Percentiles rank a stretch among this genome's conserved stretches.
phyloP scores from a whole-genome alignment of 2,329 filamentous ascomycete genomes.

The Sporothrix schenckii region DNA sequence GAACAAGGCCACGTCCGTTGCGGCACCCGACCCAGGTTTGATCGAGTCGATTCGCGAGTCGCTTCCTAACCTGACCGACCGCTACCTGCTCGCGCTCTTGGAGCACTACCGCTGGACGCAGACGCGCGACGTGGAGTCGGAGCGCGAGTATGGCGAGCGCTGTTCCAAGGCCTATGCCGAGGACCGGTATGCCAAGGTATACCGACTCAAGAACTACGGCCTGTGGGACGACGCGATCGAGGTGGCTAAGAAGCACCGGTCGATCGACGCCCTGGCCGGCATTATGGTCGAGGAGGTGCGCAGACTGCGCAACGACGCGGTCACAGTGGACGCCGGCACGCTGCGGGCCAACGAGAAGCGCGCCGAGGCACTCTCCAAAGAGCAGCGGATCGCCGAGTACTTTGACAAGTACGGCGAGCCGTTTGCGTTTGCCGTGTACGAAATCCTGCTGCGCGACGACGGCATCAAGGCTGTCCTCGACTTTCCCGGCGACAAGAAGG shows the following conservation, averaged over 20 bases:
- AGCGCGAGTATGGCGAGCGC: constrained; percentile 49
- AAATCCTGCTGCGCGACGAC: constrained; percentile 70
- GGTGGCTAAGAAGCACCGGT: constrained; percentile 61
- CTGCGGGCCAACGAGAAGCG: constrained; percentile 47
- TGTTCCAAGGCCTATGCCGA: constrained; percentile 54
- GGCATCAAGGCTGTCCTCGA: constrained; percentile 70
- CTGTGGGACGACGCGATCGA: constrained; percentile 62
- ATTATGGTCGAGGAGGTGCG: constrained; percentile 59
- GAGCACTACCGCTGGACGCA: constrained; percentile 58
- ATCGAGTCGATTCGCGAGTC: constrained; percentile 53
- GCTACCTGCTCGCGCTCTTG: constrained; percentile 57
- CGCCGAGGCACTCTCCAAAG: constrained; percentile 51
- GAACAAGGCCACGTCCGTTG: constrained; percentile 34
- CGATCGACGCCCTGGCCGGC: constrained; percentile 59
- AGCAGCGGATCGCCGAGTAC: constrained; percentile 52
- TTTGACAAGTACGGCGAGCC: constrained; percentile 67
- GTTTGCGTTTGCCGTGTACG: constrained; percentile 78
- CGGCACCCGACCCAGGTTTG: constrained; percentile 45
- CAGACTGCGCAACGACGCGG: constrained; percentile 44
- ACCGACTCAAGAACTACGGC: constrained; percentile 57
- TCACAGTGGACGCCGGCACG: constrained; percentile 43
- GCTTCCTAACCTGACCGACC: constrained; percentile 57
- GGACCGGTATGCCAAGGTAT: constrained; percentile 57
- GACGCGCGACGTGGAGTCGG: constrained; percentile 50
- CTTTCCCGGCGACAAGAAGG: constrained; percentile 67